Conservation (phyloP, 2,329 filamentous ascomycete genomes). For the Tolypocladium cylindrosporum region DNA sequence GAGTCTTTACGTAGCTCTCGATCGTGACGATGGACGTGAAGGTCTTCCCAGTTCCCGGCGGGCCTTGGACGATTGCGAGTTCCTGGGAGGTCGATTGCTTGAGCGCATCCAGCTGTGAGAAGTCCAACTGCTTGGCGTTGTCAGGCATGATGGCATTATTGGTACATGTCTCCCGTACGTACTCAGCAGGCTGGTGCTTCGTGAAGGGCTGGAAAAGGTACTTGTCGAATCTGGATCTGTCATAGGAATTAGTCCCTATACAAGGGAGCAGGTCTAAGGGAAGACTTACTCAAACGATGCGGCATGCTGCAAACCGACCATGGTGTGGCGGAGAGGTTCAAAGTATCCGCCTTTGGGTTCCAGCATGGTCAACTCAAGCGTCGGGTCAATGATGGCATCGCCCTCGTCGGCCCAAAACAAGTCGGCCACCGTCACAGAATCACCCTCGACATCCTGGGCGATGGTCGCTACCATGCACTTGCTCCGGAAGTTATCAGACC, state of each 20-base stretch:
- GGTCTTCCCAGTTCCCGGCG: constrained; percentile 68
- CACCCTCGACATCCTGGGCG: constrained; percentile 48
- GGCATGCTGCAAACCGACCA: constrained; percentile 60
- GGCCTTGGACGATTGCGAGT: constrained; percentile 72
- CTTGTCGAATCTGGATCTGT: constrained; percentile 49
- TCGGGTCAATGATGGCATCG: constrained; percentile 58
- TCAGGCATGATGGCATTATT: constrained; percentile 1
- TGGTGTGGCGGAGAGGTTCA: constrained; percentile 63
- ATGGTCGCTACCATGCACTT: constrained; percentile 63
- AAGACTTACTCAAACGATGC: constrained; percentile 39
- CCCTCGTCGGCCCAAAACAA: constrained; percentile 56
- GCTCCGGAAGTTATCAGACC: constrained; percentile 49
- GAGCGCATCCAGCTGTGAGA: constrained; percentile 61
- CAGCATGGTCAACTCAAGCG: constrained; percentile 65
- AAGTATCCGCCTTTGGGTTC: constrained; percentile 67
- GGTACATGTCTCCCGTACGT: constrained; percentile 11
- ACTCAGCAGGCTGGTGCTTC: constrained; percentile 16
- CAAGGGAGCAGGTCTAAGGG: constrained; percentile 3
- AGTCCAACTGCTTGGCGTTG: constrained; percentile 42
- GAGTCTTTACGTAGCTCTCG: constrained; percentile 32
- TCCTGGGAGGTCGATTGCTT: constrained; percentile 60
- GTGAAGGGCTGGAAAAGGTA: constrained; percentile 44
- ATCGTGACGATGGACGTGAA: constrained; percentile 68
- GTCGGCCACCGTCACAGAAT: constrained; percentile 40
- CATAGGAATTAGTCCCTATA: background rate